Conservation (phyloP, 805 yeast genomes). For the Candida hungchunana region DNA sequence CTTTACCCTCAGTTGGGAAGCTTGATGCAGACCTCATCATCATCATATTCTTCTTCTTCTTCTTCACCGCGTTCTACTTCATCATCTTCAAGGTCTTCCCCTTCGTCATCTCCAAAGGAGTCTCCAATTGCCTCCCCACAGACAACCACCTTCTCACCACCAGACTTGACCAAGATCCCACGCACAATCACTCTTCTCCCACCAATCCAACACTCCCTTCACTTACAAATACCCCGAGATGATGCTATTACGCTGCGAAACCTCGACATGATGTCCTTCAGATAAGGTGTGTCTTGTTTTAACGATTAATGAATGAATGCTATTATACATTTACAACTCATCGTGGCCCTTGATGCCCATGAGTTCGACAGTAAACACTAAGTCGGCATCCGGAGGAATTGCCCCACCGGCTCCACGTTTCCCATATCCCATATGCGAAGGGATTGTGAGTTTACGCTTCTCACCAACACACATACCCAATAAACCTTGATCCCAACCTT, state of each 20-base stretch:
- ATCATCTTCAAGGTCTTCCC: conserved; percentile 1
- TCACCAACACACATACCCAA: conserved; percentile 81
- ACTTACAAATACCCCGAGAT: no score
- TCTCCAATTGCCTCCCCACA: conserved; percentile 1
- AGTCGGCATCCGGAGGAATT: conserved; percentile 74
- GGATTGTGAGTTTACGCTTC: conserved; percentile 72
- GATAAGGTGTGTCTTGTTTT: conserved; percentile 2
- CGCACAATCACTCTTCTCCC: neutral
- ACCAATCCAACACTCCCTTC: neutral
- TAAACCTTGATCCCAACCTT: conserved; percentile 91
- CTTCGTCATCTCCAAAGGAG: neutral
- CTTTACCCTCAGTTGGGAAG: conserved; percentile 29
- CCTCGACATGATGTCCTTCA: conserved; percentile 15
- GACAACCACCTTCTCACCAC: neutral
- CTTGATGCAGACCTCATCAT: conserved; percentile 4
- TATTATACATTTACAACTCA: conserved; percentile 13
- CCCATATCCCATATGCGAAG: conserved; percentile 78
- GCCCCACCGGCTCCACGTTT: conserved; percentile 67
- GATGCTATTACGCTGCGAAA: conserved; percentile 13
- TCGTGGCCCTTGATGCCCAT: conserved; percentile 45
- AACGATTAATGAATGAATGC: conserved; percentile 1
- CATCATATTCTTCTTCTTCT: conserved; percentile 11
- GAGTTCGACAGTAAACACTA: conserved; percentile 63
- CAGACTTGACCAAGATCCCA: neutral
- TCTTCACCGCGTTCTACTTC: conserved; percentile 4